phyloP scores from a whole-genome alignment of 345 rosid species.

The Rhodamnia argentea region DNA sequence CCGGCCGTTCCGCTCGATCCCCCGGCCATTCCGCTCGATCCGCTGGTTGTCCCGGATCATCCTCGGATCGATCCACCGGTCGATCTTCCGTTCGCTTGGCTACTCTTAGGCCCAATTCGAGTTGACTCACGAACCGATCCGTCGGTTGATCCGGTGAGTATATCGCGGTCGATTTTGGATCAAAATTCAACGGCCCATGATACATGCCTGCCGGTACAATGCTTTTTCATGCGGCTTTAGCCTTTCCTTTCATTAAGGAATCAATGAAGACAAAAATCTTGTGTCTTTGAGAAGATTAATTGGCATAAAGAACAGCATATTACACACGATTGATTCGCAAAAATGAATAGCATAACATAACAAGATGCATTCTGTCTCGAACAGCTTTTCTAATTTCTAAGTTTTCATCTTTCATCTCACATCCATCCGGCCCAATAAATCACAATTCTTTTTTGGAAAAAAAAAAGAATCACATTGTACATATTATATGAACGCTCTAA shows the following conservation, averaged over 20 bases:
- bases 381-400: not conserved
- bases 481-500: not conserved
- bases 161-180: no score
- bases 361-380: not conserved
- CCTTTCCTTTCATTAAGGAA: not conserved
- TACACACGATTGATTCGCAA: not conserved
- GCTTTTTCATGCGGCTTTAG: not conserved
- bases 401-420: not conserved
- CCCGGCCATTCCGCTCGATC: no score
- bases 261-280: not conserved
- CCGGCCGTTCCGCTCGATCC: no score
- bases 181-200: no score
- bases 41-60: no score
- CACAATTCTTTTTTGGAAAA: not conserved
- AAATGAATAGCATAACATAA: not conserved
- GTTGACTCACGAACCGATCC: no score
- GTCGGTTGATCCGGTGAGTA: no score
- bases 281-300: not conserved
- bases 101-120: no score
- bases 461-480: not conserved
- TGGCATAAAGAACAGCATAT: no score
- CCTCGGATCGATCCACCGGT: no score
- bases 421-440: not conserved
- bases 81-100: no score
- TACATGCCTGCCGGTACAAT: not conserved